A percentile compares a stretch with the other conserved stretches of the same genome.
Evolutionary conservation across 1,139 yeast genomes (phyloP).

Genomic region (Hemisphaericaspora xylofermentans): DNA sequence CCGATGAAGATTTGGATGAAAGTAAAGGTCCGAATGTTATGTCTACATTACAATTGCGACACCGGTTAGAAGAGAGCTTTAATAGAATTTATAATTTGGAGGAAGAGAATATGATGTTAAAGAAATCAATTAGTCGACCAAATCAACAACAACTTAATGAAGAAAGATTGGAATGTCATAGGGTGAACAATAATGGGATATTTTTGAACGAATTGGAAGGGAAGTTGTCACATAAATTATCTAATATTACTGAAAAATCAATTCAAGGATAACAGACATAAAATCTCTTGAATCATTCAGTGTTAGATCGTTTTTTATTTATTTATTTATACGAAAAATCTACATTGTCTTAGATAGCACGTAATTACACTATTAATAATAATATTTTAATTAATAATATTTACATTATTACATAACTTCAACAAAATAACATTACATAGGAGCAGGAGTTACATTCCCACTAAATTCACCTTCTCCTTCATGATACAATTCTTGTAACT

Average conservation of each 20-base stretch:
- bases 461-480: conserved; percentile 60
- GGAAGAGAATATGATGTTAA: conserved; percentile 27
- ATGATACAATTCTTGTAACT: conserved; percentile 56
- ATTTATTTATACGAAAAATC: conserved; percentile 3
- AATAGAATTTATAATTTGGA: conserved; percentile 38
- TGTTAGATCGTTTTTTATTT: conserved; percentile 1
- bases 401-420: not conserved
- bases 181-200: conserved; percentile 4
- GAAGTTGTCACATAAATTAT: conserved; percentile 14
- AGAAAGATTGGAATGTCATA: not conserved
- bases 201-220: conserved; percentile 22
- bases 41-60: conserved; percentile 35
- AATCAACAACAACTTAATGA: conserved; percentile 1
- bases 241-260: conserved; percentile 1
- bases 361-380: not conserved
- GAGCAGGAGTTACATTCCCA: conserved; percentile 30
- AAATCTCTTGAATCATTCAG: conserved; percentile 3
- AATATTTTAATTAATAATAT: conserved; percentile 4
- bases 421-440: conserved; percentile 7
- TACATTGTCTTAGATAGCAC: not conserved
- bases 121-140: conserved; percentile 5
- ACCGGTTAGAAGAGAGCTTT: conserved; percentile 41
- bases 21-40: conserved; percentile 12
- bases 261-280: conserved; percentile 2
- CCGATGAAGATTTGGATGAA: conserved; percentile 16